Conservation (phyloP, 1,139 yeast genomes). For the Geotrichum cucujoidarum region DNA sequence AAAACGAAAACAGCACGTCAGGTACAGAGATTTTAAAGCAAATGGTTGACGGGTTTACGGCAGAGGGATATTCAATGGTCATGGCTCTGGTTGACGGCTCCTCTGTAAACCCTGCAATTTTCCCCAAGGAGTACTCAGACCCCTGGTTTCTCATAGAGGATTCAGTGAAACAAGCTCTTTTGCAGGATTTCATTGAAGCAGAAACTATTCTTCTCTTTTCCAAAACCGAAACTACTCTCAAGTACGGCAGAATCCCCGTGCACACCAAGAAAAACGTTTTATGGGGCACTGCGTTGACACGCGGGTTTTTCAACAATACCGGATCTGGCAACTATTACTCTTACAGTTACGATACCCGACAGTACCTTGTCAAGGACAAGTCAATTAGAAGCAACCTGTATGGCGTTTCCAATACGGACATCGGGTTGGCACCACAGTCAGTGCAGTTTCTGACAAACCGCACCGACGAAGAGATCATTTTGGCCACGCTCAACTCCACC, state of each 20-base stretch:
- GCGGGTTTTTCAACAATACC: background rate
- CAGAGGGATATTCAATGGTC: background rate
- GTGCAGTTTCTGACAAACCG: background rate
- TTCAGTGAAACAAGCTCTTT: background rate
- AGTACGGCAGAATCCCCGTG: constrained; percentile 2
- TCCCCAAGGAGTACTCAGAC: constrained; percentile 1
- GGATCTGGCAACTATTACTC: constrained; percentile 6
- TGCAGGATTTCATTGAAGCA: background rate
- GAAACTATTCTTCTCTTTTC: background rate
- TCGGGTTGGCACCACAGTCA: background rate
- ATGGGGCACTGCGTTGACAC: background rate
- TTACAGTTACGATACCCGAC: constrained; percentile 8
- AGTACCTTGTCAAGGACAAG: background rate
- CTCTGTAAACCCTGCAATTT: no score
- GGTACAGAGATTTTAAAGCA: background rate
- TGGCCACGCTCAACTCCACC: constrained; percentile 1
- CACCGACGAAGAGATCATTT: constrained; percentile 6
- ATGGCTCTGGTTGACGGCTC: background rate
- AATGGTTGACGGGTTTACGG: background rate
- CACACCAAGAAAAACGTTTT: constrained; percentile 5
- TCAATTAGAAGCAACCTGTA: background rate
- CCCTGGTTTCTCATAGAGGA: background rate
- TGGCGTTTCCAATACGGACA: background rate
- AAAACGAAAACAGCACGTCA: background rate
- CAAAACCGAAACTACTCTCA: constrained; percentile 1